These are phyloP conservation scores for Ophiocordyceps robertsii DNA, from an alignment of 2,329 filamentous ascomycete species.

Conservation along the genomic window DNA sequence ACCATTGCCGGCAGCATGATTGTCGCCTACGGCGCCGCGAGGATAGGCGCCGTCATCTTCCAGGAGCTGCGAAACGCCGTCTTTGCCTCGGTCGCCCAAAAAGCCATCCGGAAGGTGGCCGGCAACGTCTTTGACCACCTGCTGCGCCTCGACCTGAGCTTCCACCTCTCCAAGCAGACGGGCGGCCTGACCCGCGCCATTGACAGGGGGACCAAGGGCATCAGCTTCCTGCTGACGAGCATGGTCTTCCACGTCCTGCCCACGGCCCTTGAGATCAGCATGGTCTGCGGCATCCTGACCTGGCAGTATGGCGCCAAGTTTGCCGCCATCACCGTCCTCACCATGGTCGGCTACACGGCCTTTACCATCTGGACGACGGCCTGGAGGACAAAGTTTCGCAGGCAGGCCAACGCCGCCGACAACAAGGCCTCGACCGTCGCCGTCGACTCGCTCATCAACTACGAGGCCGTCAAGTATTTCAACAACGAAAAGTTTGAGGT, in stretches of 20 bases:
- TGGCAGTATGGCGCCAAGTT: conserved; percentile 92
- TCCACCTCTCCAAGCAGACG: conserved; percentile 89
- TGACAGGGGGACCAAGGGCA: conserved; percentile 94
- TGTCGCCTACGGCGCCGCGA: conserved; percentile 77
- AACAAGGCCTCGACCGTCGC: conserved; percentile 92
- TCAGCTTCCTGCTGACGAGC: conserved; percentile 89
- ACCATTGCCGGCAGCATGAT: conserved; percentile 89
- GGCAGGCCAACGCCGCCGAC: conserved; percentile 90
- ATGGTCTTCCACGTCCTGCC: conserved; percentile 98
- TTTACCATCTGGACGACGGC: conserved; percentile 95
- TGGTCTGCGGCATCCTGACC: conserved; percentile 93
- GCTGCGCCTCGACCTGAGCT: conserved; percentile 77
- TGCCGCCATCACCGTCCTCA: conserved; percentile 75
- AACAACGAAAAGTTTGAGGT: conserved; percentile 98
- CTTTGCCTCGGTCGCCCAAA: conserved; percentile 93
- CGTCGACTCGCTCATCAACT: conserved; percentile 95
- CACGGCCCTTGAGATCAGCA: conserved; percentile 81
- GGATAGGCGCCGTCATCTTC: conserved; percentile 79
- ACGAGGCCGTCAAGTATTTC: conserved; percentile 98
- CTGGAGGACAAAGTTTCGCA: conserved; percentile 93
- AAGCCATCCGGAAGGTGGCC: conserved; percentile 84
- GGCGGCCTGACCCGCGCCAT: conserved; percentile 88
- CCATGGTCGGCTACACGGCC: conserved; percentile 89
- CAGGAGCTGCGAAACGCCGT: conserved; percentile 92
- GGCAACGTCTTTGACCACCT: conserved; percentile 87